phyloP scores from a whole-genome alignment of 208 protist species.

The Crithidia mellificae region DNA sequence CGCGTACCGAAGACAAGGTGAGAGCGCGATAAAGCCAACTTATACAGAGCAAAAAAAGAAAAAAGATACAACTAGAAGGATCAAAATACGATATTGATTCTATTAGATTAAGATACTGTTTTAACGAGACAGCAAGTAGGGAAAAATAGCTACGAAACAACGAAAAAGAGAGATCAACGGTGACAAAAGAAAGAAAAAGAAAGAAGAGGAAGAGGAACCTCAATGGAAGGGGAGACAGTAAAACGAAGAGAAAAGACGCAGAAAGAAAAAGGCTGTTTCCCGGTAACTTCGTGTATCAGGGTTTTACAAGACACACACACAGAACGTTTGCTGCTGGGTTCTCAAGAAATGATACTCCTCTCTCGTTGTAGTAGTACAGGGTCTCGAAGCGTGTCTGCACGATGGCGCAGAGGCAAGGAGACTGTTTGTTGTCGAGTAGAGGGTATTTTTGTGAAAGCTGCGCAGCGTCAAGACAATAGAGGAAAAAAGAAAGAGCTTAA shows the following conservation, averaged over 20 bases:
- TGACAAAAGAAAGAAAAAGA: too few relatives aligned
- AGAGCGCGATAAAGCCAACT: too few relatives aligned
- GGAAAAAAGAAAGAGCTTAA: constrained; percentile 8
- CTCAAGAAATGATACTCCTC: not conserved
- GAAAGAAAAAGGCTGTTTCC: not conserved
- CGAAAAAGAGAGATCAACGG: constrained; percentile 1
- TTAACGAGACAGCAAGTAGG: too few relatives aligned
- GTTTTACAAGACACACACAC: not conserved
- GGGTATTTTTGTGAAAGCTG: not conserved
- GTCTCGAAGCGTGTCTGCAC: not conserved
- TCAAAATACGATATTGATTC: too few relatives aligned
- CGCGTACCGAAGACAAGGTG: too few relatives aligned
- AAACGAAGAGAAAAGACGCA: not conserved
- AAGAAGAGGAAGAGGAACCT: not conserved
- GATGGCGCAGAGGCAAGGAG: not conserved
- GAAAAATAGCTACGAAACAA: too few relatives aligned
- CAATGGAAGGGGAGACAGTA: not conserved
- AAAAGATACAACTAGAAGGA: too few relatives aligned
- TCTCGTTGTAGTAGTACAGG: not conserved
- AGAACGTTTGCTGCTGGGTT: not conserved
- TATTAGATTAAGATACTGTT: too few relatives aligned
- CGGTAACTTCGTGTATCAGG: not conserved
- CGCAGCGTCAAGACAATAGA: not conserved
- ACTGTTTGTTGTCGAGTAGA: not conserved
- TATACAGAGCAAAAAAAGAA: too few relatives aligned